A percentile compares a stretch with the other conserved stretches of the same genome.
phyloP scores from a whole-genome alignment of 768 basidiomycete genomes.

The Cystofilobasidium macerans region DNA sequence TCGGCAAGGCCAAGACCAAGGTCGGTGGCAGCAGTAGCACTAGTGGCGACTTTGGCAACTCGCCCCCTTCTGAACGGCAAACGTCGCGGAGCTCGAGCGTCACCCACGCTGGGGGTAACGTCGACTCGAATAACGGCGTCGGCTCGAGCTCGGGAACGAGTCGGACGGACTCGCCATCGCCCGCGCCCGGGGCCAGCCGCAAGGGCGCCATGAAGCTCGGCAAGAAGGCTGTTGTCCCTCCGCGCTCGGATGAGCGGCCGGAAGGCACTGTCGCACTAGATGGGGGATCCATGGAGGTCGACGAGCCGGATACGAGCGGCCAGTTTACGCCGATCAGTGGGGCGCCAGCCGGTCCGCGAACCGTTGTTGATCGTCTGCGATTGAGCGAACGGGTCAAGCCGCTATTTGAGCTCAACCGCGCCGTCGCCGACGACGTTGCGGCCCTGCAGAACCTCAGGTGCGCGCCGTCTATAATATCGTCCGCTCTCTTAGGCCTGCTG shows the following conservation, averaged over 20 bases:
- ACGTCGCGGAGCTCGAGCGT: neutral
- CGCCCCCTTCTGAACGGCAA: no score
- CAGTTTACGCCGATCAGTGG: no score
- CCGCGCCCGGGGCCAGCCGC: neutral
- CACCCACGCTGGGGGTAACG: no score
- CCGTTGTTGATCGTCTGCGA: constrained; percentile 28
- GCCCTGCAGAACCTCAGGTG: neutral
- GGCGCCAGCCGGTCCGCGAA: constrained; percentile 25
- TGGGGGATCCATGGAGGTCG: neutral
- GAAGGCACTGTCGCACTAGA: no score
- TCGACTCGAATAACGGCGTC: neutral
- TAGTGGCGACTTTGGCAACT: no score
- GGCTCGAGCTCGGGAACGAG: neutral
- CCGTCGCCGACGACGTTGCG: constrained; percentile 29
- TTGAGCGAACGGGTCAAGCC: constrained; percentile 31
- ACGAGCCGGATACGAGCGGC: no score
- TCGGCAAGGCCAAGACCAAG: constrained; percentile 17
- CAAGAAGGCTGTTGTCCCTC: neutral
- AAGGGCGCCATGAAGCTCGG: constrained; percentile 19
- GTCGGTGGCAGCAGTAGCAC: neutral
- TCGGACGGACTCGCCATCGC: neutral
- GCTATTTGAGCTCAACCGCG: constrained; percentile 30
- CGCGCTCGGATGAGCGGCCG: no score
- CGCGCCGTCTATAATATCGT: neutral
- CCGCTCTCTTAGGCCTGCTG: neutral